A percentile compares a stretch with the other conserved stretches of the same genome.
phyloP scores from a whole-genome alignment of 2,329 filamentous ascomycete genomes.

The Botryotinia convoluta region DNA sequence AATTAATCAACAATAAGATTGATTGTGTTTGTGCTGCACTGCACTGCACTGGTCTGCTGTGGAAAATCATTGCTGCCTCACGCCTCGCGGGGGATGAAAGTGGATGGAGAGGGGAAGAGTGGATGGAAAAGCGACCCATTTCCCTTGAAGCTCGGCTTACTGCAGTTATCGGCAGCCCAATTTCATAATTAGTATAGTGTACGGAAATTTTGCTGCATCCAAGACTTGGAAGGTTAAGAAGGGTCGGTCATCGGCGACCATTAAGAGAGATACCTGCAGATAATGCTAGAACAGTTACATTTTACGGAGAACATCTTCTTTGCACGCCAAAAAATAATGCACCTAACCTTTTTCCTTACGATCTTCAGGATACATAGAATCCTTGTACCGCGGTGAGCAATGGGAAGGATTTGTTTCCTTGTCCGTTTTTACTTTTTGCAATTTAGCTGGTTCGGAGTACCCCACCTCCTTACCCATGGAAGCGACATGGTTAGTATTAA shows the following conservation, averaged over 20 bases:
- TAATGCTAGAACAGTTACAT: neutral
- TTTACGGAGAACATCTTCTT: neutral
- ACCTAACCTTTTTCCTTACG: neutral
- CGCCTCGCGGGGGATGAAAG: slow-evolving; percentile 1
- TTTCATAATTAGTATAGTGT: neutral
- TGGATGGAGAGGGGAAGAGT: neutral
- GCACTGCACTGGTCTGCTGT: neutral
- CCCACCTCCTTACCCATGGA: slow-evolving; percentile 10
- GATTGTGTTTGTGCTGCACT: neutral
- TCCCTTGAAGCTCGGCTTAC: neutral
- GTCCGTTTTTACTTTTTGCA: neutral
- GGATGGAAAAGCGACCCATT: neutral
- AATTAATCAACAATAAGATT: neutral
- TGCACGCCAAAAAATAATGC: neutral
- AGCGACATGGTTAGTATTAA: neutral
- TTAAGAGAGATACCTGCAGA: neutral
- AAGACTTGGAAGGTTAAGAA: slow-evolving; percentile 3
- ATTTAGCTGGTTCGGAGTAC: slow-evolving; percentile 15
- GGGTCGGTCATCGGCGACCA: slow-evolving; percentile 15
- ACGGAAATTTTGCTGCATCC: slow-evolving; percentile 3
- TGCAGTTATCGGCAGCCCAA: neutral
- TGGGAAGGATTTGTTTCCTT: slow-evolving; percentile 10
- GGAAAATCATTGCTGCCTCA: slow-evolving; percentile 11
- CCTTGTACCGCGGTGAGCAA: slow-evolving; percentile 13
- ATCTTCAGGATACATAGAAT: slow-evolving; percentile 17